Evolutionary conservation across 129 eudicot species (phyloP), one percentile per base, ranked within the genome.

Genomic region (Pittosporum tobira): DNA sequence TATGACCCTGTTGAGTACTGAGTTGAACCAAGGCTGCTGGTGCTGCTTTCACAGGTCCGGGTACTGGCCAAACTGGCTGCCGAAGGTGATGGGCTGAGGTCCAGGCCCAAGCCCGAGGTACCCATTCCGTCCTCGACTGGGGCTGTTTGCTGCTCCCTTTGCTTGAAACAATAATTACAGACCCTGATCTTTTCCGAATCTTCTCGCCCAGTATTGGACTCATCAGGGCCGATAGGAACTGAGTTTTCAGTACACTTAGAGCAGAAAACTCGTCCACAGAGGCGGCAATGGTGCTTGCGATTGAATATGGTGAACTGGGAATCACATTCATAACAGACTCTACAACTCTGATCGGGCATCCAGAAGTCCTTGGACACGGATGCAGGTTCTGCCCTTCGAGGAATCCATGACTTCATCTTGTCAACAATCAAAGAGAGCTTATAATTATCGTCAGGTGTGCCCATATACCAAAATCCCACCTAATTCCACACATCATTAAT

Each of bases 271-370:
- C 88, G 65, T 34, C 88, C 88, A 59, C 83, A 81, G 19, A 76
- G 59, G 10, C 88, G 80, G 24, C 88, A 81, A 56, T 81, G 88
- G 34, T 81, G 88, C 67, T 65, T 81, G 50, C 88, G 80, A 53
- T 81, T 81, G 48, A 81, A 73, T 47, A 81, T 22, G 1, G 80
- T 81, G 44, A 81, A 81, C 51, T 66, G 75, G 0, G 81, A 61
- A 65, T 81, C 88, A 61, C 88, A 81, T 27, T 81, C 84, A 37
- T 81, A 81, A 63, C 88, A 81, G 28, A 77, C 84, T 67, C 84
- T 63, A 57, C 88, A 81, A 67, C 88, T 81, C 56, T 77, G 67
- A 67, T 81, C 88, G 34, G 88, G 88, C 88, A 81, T 81, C 88
- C 88, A 81, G 50, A 77, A 81, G 67, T 81, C 76, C 67, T 83